phyloP scores from a whole-genome alignment of 352 stramenopile genomes.

The Phytophthora cryptogea region DNA sequence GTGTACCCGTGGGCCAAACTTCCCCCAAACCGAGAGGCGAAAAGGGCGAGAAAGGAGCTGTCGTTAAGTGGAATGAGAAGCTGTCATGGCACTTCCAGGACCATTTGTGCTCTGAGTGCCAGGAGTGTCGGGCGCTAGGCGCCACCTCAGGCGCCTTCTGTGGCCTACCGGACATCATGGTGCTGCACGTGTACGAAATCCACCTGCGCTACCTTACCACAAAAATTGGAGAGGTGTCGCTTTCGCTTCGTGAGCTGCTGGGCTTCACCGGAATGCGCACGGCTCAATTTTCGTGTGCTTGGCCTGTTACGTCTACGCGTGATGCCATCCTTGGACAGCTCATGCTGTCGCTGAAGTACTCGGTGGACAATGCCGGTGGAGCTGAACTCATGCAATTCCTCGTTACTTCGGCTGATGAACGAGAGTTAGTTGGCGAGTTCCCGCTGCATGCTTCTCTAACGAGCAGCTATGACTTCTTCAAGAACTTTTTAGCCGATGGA shows the following conservation, averaged over 20 bases:
- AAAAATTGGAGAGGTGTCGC: constrained; percentile 78
- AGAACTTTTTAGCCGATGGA: constrained; percentile 68
- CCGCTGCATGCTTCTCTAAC: constrained; percentile 59
- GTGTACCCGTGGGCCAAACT: constrained; percentile 76
- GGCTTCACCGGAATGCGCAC: constrained; percentile 75
- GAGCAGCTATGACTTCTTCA: constrained; percentile 60
- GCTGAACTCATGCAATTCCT: constrained; percentile 63
- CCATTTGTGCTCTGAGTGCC: constrained; percentile 72
- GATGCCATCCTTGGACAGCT: constrained; percentile 77
- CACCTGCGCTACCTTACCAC: constrained; percentile 83
- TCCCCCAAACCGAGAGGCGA: constrained; percentile 69
- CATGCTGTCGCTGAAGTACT: constrained; percentile 70
- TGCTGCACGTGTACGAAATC: constrained; percentile 86
- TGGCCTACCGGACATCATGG: constrained; percentile 77
- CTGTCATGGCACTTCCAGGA: constrained; percentile 81
- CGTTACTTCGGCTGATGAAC: constrained; percentile 64
- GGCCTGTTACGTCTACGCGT: constrained; percentile 69
- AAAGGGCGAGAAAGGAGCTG: constrained; percentile 51
- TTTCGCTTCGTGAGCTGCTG: constrained; percentile 79
- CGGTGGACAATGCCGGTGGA: constrained; percentile 53
- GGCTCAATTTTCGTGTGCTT: constrained; percentile 59
- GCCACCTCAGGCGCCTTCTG: constrained; percentile 67
- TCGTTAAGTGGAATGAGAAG: constrained; percentile 78
- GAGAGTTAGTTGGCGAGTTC: constrained; percentile 75
- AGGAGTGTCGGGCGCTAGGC: constrained; percentile 66